Base-by-base conservation (phyloP, 805 yeast genomes). In the Yarrowia sp. region DNA sequence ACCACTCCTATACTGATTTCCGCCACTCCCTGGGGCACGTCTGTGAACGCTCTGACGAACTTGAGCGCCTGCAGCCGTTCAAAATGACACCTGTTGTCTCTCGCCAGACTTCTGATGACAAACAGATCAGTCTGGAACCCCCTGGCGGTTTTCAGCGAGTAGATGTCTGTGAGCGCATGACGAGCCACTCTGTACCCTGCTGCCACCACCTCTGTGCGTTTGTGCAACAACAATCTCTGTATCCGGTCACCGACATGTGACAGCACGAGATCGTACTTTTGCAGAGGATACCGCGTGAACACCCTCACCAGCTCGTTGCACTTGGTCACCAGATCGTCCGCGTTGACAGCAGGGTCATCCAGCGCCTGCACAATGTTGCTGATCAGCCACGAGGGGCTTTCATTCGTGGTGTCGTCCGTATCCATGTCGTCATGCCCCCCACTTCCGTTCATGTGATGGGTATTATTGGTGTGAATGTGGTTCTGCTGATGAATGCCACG, bases 51-150 rank as follows among this genome's bases (percentile, higher is more conserved):
- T 36, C 97, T 81, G 0, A 92, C 78, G 33, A 92, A 78, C 72
- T 88, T 89, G 39, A 94, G 73, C 0, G 96, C 95, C 73, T 92
- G 92, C 56, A 86, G 88, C 69, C 92, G 83, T 73, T 93, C 97
- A 2, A 86, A 76, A 30, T 85, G 83, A 68, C 74, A 77, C 2
- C 85, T 76, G 43, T 82, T 78, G 24, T 86, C 88, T 63, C 86
- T 86, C 0, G 90, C 82, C 40, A 94, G 77, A 0, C 96, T 83
- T 15, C 86, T 80, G 1, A 90, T 84, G 7, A 92, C 75, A 70
- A 88, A 85, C 1, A 85, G 81, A 68, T 91, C 91, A 5, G 91
- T 74, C 68, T 87, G 84, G 40, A 86, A 77, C 14, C 82, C 80
- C 9, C 85, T 78, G 70, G 92, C 78, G 2, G 82, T 76, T n/a